phyloP scores from a whole-genome alignment of 805 yeast genomes.

The Saccharomycopsis schoenii region DNA sequence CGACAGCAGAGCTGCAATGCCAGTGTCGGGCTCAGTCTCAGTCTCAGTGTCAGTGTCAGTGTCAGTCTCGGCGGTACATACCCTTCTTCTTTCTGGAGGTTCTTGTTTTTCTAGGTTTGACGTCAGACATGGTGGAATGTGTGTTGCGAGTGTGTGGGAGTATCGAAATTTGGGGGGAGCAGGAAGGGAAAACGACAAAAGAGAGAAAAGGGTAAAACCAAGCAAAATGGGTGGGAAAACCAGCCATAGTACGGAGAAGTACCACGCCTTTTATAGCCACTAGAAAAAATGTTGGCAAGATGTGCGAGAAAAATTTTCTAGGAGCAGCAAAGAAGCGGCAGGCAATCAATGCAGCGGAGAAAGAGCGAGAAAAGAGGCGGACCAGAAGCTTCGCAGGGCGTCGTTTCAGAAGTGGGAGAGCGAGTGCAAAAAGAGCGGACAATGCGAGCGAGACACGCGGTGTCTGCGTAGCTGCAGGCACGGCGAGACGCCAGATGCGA shows the following conservation, averaged over 20 bases:
- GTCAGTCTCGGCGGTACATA: constrained; percentile 4
- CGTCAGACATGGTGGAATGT: constrained; percentile 30
- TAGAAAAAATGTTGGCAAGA: not conserved
- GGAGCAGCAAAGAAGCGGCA: not conserved
- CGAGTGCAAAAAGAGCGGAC: not conserved
- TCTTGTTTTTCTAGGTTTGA: constrained; percentile 29
- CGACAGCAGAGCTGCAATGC: too few relatives aligned
- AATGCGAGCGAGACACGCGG: not conserved
- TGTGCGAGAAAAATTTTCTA: not conserved
- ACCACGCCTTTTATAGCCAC: not conserved
- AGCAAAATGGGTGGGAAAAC: not conserved
- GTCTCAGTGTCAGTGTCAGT: too few relatives aligned
- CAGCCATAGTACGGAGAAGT: not conserved
- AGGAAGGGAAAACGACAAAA: constrained; percentile 5
- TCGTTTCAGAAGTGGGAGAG: too few relatives aligned
- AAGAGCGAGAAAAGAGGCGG: not conserved
- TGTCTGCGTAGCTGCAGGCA: too few relatives aligned
- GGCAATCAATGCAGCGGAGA: not conserved
- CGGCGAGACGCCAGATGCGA: too few relatives aligned
- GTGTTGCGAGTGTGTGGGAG: not conserved
- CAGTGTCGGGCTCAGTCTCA: too few relatives aligned
- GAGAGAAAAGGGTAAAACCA: not conserved
- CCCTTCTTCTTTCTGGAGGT: constrained; percentile 37
- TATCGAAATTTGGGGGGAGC: not conserved
- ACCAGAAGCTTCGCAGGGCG: not conserved